These are phyloP conservation scores for Immersiporthe knoxdaviesiana DNA, from an alignment of 2,329 filamentous ascomycete species.

Conservation along the genomic window DNA sequence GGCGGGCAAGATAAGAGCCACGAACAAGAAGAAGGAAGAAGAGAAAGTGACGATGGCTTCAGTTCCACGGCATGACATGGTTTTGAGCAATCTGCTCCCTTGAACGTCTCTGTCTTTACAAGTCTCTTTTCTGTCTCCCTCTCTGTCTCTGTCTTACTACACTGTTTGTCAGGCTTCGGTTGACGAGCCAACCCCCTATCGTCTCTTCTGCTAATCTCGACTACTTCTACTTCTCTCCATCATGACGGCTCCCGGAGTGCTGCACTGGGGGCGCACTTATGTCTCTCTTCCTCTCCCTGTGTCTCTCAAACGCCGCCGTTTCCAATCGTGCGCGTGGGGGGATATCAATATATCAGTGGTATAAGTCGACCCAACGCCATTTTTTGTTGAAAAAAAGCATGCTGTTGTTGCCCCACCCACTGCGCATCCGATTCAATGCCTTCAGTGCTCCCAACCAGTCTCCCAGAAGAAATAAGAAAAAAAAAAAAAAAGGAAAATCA, in stretches of 20 bases:
- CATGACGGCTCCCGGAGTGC: background rate
- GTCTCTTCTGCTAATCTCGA: conserved; percentile 4
- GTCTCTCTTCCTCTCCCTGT: background rate
- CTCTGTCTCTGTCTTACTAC: conserved; percentile 17
- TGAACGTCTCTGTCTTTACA: conserved; percentile 7
- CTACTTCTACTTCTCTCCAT: background rate
- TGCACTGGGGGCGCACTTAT: conserved; percentile 9
- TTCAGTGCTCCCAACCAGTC: conserved; percentile 15
- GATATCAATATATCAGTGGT: conserved; percentile 30
- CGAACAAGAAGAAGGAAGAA: background rate
- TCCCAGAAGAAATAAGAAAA: background rate
- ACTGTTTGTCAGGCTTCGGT: conserved; percentile 23
- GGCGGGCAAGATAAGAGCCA: background rate
- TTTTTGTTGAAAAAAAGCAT: conserved; percentile 32
- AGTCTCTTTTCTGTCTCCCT: too few relatives aligned
- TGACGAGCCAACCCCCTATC: conserved; percentile 26
- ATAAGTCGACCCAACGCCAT: conserved; percentile 30
- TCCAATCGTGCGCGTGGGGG: conserved; percentile 15
- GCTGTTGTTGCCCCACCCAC: conserved; percentile 23
- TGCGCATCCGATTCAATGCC: background rate
- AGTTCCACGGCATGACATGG: background rate
- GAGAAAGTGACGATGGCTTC: background rate
- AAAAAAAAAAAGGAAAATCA: conserved; percentile 10
- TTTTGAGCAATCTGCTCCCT: conserved; percentile 6
- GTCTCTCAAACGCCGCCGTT: conserved; percentile 19